Conservation (phyloP, 805 yeast species). For the Danielia reshetovae region DNA sequence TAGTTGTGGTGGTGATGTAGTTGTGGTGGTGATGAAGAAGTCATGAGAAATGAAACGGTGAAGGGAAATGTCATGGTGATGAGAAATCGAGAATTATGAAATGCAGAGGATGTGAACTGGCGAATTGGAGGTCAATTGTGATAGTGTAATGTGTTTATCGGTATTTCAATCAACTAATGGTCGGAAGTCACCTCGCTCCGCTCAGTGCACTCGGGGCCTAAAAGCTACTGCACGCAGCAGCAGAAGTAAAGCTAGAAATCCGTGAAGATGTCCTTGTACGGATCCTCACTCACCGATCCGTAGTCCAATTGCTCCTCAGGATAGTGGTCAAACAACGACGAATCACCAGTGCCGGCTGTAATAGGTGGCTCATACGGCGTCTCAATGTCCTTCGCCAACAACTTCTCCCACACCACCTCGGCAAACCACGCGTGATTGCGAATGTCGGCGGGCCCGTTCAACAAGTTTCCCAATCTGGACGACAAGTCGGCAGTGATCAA, state of each 20-base stretch:
- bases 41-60: no score
- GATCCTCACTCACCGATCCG: slow-evolving; percentile 37
- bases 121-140: no score
- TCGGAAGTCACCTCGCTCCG: not conserved
- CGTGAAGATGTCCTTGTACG: slow-evolving; percentile 30
- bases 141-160: no score
- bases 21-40: no score
- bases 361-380: slow-evolving; percentile 65
- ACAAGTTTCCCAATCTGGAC: slow-evolving; percentile 53
- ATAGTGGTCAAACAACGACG: slow-evolving; percentile 41
- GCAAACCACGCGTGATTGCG: slow-evolving; percentile 56
- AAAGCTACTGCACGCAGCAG: no score
- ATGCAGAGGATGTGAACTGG: no score
- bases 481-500: slow-evolving; percentile 55
- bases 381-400: slow-evolving; percentile 52
- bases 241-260: slow-evolving; percentile 24
- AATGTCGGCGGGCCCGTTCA: slow-evolving; percentile 55
- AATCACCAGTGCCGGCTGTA: slow-evolving; percentile 61
- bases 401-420: slow-evolving; percentile 60
- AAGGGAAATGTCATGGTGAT: no score
- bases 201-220: no score
- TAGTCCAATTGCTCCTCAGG: slow-evolving; percentile 43
- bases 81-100: no score
- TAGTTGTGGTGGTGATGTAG: no score
- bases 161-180: no score